Percentiles rank a stretch among this genome's conserved stretches.
Evolutionary conservation across 306 rosid species (phyloP).

Genomic region (Prunus fruticosa): DNA sequence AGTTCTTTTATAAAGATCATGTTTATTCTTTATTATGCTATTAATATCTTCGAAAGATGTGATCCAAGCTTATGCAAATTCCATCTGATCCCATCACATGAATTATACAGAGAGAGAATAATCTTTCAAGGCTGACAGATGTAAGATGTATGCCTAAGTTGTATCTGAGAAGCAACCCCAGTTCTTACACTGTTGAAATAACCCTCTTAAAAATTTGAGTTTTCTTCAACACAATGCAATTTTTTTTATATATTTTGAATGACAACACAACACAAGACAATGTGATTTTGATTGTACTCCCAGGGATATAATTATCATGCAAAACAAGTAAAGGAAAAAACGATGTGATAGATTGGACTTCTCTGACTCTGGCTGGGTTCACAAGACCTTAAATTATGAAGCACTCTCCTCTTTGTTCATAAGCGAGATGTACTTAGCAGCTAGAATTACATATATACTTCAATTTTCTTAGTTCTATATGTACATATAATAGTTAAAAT

Average conservation of each 20-base stretch:
- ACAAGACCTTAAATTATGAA: neutral
- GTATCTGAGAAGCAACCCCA: slow-evolving; percentile 7
- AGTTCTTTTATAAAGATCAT: neutral
- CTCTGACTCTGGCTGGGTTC: neutral
- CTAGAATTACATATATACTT: neutral
- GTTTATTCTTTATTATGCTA: neutral
- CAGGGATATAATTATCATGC: neutral
- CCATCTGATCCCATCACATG: neutral
- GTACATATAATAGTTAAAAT: neutral
- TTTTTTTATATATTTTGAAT: too few relatives aligned
- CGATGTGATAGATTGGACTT: slow-evolving; percentile 4
- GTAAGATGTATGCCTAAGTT: slow-evolving; percentile 6
- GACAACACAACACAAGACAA: neutral
- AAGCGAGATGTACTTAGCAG: neutral
- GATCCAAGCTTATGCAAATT: neutral
- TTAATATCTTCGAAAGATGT: neutral
- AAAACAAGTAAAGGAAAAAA: neutral
- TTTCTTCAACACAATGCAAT: neutral
- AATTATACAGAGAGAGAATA: neutral
- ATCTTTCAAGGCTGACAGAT: slow-evolving; percentile 8
- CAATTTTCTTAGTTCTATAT: neutral
- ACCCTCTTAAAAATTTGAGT: neutral
- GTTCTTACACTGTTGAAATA: neutral
- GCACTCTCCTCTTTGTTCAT: neutral
- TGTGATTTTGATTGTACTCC: slow-evolving; percentile 8